Evolutionary conservation across 208 protist genomes (phyloP).

Genomic region (Trypanosoma theileri): DNA sequence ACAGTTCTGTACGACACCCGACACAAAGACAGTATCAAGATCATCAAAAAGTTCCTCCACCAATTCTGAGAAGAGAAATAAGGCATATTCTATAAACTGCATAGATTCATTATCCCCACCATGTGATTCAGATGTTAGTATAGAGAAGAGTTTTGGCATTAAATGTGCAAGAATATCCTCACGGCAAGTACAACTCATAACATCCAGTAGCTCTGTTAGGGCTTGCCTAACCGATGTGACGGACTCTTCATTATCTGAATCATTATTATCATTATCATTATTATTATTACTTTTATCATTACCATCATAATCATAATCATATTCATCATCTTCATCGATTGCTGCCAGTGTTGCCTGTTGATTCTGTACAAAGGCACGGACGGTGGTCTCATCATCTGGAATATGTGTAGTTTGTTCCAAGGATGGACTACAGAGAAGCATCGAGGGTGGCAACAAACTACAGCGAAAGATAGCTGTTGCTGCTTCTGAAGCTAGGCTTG

Average conservation of each 20-base stretch:
- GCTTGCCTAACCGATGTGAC: slow-evolving; percentile 25
- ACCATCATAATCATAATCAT: not conserved
- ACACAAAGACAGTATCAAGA: slow-evolving; percentile 15
- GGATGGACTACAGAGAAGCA: not conserved
- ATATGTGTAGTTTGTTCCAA: slow-evolving; percentile 5
- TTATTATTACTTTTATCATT: slow-evolving; percentile 5
- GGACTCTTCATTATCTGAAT: slow-evolving; percentile 22
- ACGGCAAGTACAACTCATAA: slow-evolving; percentile 28
- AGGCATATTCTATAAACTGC: slow-evolving; percentile 24
- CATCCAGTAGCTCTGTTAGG: slow-evolving; percentile 22
- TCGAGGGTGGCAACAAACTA: not conserved
- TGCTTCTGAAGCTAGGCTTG: not conserved
- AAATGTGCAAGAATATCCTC: slow-evolving; percentile 19
- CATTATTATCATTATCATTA: not conserved
- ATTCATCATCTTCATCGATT: not conserved
- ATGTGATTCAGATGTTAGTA: not conserved
- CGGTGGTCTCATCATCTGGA: slow-evolving; percentile 5
- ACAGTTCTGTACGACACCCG: slow-evolving; percentile 9
- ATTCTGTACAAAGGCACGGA: slow-evolving; percentile 3
- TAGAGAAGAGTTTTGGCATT: slow-evolving; percentile 7
- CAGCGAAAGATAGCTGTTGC: slow-evolving; percentile 10
- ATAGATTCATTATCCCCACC: not conserved
- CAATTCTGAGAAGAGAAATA: slow-evolving; percentile 44
- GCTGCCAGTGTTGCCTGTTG: not conserved
- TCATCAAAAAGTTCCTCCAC: slow-evolving; percentile 35